Percentiles rank a stretch among this genome's conserved stretches.
Evolutionary conservation across 208 protist species (phyloP).

Genomic region (Spongospora subterranea): DNA sequence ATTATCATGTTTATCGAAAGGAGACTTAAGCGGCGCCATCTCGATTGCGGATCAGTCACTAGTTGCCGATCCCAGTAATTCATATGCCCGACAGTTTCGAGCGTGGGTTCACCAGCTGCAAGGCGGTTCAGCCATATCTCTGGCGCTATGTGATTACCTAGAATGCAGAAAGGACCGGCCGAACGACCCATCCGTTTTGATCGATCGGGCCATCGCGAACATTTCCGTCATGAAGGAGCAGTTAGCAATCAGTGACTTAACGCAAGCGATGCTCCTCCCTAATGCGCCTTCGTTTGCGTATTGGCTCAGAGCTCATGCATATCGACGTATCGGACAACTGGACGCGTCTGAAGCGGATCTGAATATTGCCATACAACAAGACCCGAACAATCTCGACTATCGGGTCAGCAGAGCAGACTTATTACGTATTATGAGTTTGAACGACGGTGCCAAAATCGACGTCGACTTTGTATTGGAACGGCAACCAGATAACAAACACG

Average conservation of each 20-base stretch:
- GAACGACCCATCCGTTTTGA: not conserved
- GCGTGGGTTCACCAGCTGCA: not conserved
- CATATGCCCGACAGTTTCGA: constrained; percentile 27
- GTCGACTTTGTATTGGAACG: not conserved
- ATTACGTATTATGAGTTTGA: not conserved
- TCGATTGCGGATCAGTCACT: not conserved
- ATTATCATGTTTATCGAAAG: not conserved
- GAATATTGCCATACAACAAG: not conserved
- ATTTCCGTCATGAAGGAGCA: not conserved
- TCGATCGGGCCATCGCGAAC: not conserved
- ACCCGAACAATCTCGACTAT: not conserved
- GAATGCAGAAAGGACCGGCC: not conserved
- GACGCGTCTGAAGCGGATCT: not conserved
- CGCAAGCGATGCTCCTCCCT: not conserved
- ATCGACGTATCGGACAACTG: not conserved
- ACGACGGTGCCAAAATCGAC: not conserved
- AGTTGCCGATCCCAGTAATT: not conserved
- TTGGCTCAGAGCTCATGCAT: not conserved
- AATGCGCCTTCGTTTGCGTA: not conserved
- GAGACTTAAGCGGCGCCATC: not conserved
- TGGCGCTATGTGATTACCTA: not conserved
- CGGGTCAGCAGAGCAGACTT: not conserved
- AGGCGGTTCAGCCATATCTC: not conserved
- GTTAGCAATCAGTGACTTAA: constrained; percentile 18
- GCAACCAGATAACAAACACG: not conserved